phyloP scores from a whole-genome alignment of 768 basidiomycete genomes.

The Tulasnella sp. region DNA sequence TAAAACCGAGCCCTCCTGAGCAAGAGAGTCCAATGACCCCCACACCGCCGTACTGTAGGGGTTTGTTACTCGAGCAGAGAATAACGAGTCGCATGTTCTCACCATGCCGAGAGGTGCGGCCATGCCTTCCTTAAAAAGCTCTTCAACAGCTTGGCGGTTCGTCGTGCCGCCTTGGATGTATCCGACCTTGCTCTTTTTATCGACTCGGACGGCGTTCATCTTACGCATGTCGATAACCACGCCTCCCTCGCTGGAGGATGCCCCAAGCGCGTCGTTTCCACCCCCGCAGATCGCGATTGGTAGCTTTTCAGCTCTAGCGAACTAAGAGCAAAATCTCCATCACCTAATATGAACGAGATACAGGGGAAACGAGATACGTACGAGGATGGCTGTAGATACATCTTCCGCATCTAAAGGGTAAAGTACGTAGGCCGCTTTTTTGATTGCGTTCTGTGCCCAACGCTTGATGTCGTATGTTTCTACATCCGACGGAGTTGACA shows the following conservation, averaged over 20 bases:
- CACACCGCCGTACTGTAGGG: neutral
- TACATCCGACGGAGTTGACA: too few species aligned
- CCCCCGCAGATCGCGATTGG: neutral
- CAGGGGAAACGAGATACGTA: too few species aligned
- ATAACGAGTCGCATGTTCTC: neutral
- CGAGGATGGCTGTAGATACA: neutral
- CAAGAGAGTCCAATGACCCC: constrained; percentile 3
- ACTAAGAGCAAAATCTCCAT: neutral
- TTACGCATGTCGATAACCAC: constrained; percentile 11
- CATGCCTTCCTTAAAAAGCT: constrained; percentile 9
- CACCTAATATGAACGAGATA: too few species aligned
- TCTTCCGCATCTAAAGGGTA: constrained; percentile 5
- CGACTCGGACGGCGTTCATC: constrained; percentile 9
- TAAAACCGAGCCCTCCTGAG: constrained; percentile 21
- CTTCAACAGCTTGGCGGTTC: neutral
- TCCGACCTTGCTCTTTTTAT: constrained; percentile 1
- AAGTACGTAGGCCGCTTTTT: neutral
- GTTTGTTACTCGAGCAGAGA: too few species aligned
- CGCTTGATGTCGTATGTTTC: neutral
- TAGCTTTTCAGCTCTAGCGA: neutral
- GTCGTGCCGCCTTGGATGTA: constrained; percentile 7
- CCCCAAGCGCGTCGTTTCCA: neutral
- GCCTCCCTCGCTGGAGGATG: constrained; percentile 1
- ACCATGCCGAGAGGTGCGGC: neutral
- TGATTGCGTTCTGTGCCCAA: neutral